Base-by-base conservation (phyloP, 345 rosid genomes). In the Leavenworthia alabamica region DNA sequence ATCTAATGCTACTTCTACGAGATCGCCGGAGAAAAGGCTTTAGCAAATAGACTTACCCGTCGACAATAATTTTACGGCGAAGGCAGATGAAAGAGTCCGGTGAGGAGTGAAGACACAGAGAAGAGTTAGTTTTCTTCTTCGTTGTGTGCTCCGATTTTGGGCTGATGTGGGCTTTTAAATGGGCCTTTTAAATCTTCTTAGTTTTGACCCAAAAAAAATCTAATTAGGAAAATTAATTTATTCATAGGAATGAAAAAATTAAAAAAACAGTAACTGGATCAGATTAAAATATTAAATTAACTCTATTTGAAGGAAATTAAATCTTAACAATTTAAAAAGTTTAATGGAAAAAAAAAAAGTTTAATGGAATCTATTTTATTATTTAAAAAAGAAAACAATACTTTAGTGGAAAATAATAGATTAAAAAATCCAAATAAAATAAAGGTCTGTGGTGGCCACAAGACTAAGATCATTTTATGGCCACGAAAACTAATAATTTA, bases 361-460 rank as follows among this genome's bases (percentile, higher is more conserved):
- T 20, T 20, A 20, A 2, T 20, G 22, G 22, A 20, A 20, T 20
- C 22, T 20, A 20, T 20, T 20, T 20, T 20, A 20, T 20, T 20
- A 2, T 20, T 20, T 20, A 20, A 1, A 1, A 20, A 20, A 20
- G 2, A 20, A 20, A 20, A 20, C 22, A 20, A 1, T 20, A 20
- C 22, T 20, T 20, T 23, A 23, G 41, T 37, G 41, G 15, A 12
- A 36, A 36, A 12, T 17, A 56, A 16, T 26, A 10, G 17, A 46
- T 32, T 32, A 56, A 7, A 66, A 56, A 36, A 27, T 22, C 13
- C 50, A 57, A 56, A 56, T 1, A 5, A 43, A 58, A 48, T 46
- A 43, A 13, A 0, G 40, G 0, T 43, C 27, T 31, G 63, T 70
- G 74, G 68, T 39, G 9, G 52, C 32, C 68, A 70, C 58, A 6